Base-by-base conservation (phyloP, 257 asterid species). In the Handroanthus guayacan region DNA sequence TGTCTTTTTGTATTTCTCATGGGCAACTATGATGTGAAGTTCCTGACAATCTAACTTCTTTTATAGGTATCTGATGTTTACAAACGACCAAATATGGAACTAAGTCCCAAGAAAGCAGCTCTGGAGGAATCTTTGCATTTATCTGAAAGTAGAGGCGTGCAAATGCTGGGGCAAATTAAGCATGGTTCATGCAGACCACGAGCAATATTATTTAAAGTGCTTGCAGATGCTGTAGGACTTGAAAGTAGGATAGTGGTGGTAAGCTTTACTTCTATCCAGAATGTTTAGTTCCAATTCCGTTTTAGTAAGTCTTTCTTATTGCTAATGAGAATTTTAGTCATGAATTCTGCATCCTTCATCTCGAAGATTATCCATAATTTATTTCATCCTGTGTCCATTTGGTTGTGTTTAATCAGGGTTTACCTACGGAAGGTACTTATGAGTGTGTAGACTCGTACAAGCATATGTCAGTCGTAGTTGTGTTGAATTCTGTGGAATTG, bases 141-240 rank as follows among this genome's bases (percentile, higher is more conserved):
- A 63, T 83, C 86, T 79, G 95, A 83, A 60, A 85, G 68, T 83
- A 86, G 86, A 75, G 97, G 97, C 56, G 82, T 93, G 74, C 99
- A 90, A 83, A 78, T 95, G 91, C 79, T 95, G 76, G 97, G 98
- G 71, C 99, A 95, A 79, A 91, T 95, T 79, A 91, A 87, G 80
- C 96, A 93, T 31, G 97, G 97, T 72, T 85, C 99, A 43, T 95
- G 98, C 87, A 90, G 97, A 68, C 92, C 97, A 64, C 89, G 99
- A 70, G 98, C 99, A 75, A 93, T 95, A 76, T 75, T 95, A 44
- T 95, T 95, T 78, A 95, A 95, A 84, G 97, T 91, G 86, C 97
- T 95, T 77, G 99, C 99, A 0, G 99, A 95, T 86, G 83, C 98
- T 67, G 97, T 95, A 75, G 97, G 98, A 81, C 96, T 95, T 74